Percentiles rank a stretch among this genome's conserved stretches.
Conservation (phyloP, 148 eudicot species). For the Rhododendron kiyosumense region DNA sequence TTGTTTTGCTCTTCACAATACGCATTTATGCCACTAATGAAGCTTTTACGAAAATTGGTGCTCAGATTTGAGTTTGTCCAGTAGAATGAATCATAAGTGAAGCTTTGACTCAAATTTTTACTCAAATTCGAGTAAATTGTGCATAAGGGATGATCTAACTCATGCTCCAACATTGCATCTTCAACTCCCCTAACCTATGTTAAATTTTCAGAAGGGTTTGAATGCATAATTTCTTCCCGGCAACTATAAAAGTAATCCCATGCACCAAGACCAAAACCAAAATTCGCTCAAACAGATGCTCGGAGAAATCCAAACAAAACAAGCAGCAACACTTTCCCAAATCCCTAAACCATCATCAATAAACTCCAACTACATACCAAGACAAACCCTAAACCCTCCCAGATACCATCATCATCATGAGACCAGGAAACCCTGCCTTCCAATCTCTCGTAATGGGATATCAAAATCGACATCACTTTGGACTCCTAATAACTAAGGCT, state of each 20-base stretch:
- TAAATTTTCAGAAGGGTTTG: slow-evolving; percentile 2
- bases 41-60: background rate
- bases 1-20: too few relatives aligned
- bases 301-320: background rate
- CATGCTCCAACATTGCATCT: background rate
- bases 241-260: background rate
- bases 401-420: background rate
- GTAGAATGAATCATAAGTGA: background rate
- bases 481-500: background rate
- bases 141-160: background rate
- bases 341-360: background rate
- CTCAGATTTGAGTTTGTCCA: background rate
- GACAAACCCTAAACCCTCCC: background rate
- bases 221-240: background rate
- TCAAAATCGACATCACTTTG: background rate
- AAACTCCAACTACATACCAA: background rate
- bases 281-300: background rate
- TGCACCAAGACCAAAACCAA: background rate
- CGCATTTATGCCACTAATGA: too few relatives aligned
- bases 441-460: background rate
- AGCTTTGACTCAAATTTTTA: background rate
- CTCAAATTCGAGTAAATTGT: background rate
- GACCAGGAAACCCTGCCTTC: background rate
- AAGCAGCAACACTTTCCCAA: background rate
- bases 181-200: background rate